Base-by-base conservation (phyloP, 2,329 filamentous ascomycete species). In the Aspergillus carbonarius region DNA sequence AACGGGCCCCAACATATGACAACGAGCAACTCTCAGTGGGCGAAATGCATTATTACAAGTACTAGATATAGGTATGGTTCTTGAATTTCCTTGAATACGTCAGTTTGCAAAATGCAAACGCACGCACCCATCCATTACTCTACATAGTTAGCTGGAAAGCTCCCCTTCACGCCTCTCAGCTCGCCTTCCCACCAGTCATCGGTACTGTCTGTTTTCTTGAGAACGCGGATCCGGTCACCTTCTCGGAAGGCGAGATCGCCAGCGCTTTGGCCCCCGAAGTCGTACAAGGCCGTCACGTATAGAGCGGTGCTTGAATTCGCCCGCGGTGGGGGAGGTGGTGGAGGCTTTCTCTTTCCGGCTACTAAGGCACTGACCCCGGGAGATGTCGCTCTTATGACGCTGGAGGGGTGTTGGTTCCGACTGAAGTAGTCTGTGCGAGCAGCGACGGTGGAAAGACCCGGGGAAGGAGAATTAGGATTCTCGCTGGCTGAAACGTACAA, bases 181-280 rank as follows among this genome's bases (percentile, higher is more conserved):
- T 95, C 90, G 12, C 91, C 91, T 61, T 91, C 85, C 91, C 91
- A 96, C 91, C 91, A 96, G 71, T 95, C 91, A 75, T 95, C 89
- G 20, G 86, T 88, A 61, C 88, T 92, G 6, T 85, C 83, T 2
- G 91, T 95, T 78, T 89, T 91, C 78, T 90, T 90, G 32, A 92
- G 70, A 3, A 96, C 87, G 47, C 82, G 85, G 66, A 96, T 96
- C 51, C 83, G 81, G 68, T 95, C 91, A 1, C 91, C 91, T 72
- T 93, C 89, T 30, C 81, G 80, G 70, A 96, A 96, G 2, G 82
- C 82, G 53, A 96, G 72, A 72, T 96, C 91, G 0, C 89, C 90
- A 1, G 78, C 73, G 6, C 83, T 84, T 68, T 92, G 86, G 0
- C 88, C 90, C 1, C 82, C 80, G 70, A 92, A 96, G 63, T 89